These are phyloP conservation scores for Talaromyces amestolkiae DNA, from an alignment of 2,329 filamentous ascomycete species.

Conservation along the genomic window DNA sequence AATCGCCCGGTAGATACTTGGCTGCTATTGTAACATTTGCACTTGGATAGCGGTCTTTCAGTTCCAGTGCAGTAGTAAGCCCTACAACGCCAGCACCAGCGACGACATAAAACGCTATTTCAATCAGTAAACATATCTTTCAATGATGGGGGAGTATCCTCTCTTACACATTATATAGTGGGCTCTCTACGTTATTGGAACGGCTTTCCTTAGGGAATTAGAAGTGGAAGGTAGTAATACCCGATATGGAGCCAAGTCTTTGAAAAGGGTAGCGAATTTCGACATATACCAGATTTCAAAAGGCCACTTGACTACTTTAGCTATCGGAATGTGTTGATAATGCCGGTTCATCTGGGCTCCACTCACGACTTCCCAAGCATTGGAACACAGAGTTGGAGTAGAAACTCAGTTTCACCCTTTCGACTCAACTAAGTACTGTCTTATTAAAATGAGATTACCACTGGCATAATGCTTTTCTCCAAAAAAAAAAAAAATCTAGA, in stretches of 20 bases:
- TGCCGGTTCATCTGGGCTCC: background rate
- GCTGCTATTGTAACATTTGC: constrained; percentile 17
- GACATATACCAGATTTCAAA: background rate
- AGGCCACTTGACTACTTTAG: background rate
- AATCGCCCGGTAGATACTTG: constrained; percentile 18
- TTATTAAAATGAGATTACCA: background rate
- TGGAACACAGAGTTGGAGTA: background rate
- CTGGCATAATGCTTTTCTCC: background rate
- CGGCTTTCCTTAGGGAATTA: background rate
- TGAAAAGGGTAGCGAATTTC: background rate
- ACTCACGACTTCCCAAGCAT: background rate
- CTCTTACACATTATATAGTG: background rate
- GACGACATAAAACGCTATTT: constrained; percentile 17
- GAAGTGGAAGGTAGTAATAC: background rate
- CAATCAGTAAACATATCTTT: background rate
- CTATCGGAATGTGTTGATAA: background rate
- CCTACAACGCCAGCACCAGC: constrained; percentile 18
- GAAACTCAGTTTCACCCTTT: background rate
- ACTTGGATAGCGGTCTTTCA: constrained; percentile 17
- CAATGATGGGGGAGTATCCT: background rate
- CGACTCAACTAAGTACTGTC: background rate
- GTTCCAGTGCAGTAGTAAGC: constrained; percentile 18
- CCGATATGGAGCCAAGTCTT: background rate
- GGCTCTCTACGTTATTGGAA: background rate
- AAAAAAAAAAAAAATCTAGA: background rate